A percentile compares a stretch with the other conserved stretches of the same genome.
These are phyloP conservation scores for Chalciporus piperatoides DNA, from an alignment of 1,284 basidiomycete genomes.

Conservation along the genomic window DNA sequence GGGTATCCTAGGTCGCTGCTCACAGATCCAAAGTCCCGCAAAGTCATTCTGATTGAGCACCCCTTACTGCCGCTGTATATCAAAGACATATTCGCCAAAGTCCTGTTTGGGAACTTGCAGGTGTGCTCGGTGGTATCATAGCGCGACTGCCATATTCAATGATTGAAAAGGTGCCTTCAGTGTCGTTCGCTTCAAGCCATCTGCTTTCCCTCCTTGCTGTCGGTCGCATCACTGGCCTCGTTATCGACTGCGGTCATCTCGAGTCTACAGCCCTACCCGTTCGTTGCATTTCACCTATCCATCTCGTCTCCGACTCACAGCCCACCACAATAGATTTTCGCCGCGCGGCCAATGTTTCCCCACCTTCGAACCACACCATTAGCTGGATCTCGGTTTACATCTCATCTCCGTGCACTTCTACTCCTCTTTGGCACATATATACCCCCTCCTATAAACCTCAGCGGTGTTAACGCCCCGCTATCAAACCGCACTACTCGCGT, in stretches of 20 bases:
- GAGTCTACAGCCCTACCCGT: constrained; percentile 89
- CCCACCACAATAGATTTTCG: constrained; percentile 64
- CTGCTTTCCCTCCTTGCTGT: constrained; percentile 80
- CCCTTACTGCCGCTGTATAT: constrained; percentile 82
- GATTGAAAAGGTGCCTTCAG: constrained; percentile 70
- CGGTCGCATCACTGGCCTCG: constrained; percentile 88
- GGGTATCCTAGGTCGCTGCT: constrained; percentile 67
- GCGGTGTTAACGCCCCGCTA: constrained; percentile 57
- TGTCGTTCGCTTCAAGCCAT: constrained; percentile 89
- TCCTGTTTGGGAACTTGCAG: constrained; percentile 89
- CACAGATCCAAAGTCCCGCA: constrained; percentile 90
- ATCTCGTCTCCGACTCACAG: neutral
- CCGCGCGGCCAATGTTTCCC: constrained; percentile 81
- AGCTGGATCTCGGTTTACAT: constrained; percentile 71
- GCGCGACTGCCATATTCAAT: neutral
- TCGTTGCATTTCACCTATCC: constrained; percentile 29
- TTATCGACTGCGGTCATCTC: constrained; percentile 88
- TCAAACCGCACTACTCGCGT: constrained; percentile 61
- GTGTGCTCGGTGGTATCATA: constrained; percentile 40
- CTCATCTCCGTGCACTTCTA: constrained; percentile 74
- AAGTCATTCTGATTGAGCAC: constrained; percentile 89
- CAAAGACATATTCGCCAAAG: constrained; percentile 83
- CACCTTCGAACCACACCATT: constrained; percentile 79
- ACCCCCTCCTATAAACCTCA: constrained; percentile 70
- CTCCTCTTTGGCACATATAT: constrained; percentile 78